Evolutionary conservation across 2,329 filamentous ascomycete genomes (phyloP).

Genomic region (Colletotrichum graminicola): DNA sequence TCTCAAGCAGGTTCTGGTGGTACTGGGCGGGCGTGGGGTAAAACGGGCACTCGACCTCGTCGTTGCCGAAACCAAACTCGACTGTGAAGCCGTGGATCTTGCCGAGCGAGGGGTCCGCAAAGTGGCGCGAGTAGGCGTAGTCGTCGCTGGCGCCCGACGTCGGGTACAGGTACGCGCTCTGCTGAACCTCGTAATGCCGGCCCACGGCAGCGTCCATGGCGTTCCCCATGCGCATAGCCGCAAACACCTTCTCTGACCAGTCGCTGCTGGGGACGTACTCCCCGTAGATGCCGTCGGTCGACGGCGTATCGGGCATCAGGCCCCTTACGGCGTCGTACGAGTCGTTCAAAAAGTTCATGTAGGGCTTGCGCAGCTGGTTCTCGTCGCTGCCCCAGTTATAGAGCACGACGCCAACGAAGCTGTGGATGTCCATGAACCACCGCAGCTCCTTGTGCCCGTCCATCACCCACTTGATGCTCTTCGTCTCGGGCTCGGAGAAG

Average conservation of each 20-base stretch:
- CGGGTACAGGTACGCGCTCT: slow-evolving; percentile 58
- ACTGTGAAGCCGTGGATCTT: slow-evolving; percentile 59
- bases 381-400: slow-evolving; percentile 71
- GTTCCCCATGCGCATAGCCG: slow-evolving; percentile 51
- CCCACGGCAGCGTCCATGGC: slow-evolving; percentile 56
- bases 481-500: slow-evolving; percentile 68
- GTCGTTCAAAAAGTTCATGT: slow-evolving; percentile 65
- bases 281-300: slow-evolving; percentile 53
- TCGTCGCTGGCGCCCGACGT: slow-evolving; percentile 61
- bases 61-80: slow-evolving; percentile 60
- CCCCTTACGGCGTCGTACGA: slow-evolving; percentile 66
- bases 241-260: slow-evolving; percentile 48
- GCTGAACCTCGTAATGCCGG: slow-evolving; percentile 53
- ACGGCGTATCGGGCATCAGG: slow-evolving; percentile 53
- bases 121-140: slow-evolving; percentile 60
- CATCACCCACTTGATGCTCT: slow-evolving; percentile 65
- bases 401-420: slow-evolving; percentile 58
- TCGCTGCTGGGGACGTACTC: slow-evolving; percentile 60
- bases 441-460: slow-evolving; percentile 62
- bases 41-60: slow-evolving; percentile 54
- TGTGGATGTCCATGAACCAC: slow-evolving; percentile 72
- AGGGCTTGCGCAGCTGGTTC: slow-evolving; percentile 58
- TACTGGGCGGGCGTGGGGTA: slow-evolving; percentile 60
- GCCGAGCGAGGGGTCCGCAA: slow-evolving; percentile 51
- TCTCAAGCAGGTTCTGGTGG: slow-evolving; percentile 59